Percentiles rank a stretch among this genome's conserved stretches.
phyloP scores from a whole-genome alignment of 129 eudicot species.

The Dittrichia graveolens region DNA sequence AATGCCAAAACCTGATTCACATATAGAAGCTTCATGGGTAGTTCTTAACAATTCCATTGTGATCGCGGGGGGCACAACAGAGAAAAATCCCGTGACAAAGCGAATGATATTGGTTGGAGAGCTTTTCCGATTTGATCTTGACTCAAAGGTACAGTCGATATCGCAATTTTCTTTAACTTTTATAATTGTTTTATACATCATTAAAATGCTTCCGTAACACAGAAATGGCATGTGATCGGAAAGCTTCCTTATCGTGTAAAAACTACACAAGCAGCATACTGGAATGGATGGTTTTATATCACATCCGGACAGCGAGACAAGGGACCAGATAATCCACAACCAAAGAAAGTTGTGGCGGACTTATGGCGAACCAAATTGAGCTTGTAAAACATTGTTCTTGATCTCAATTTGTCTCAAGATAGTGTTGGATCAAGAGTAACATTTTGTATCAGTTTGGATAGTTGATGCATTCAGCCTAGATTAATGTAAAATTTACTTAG shows the following conservation, averaged over 20 bases:
- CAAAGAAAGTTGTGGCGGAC: constrained; percentile 63
- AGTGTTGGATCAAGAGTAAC: background rate
- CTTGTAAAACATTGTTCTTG: constrained; percentile 16
- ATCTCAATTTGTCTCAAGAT: background rate
- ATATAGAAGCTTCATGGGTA: constrained; percentile 74
- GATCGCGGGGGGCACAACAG: constrained; percentile 77
- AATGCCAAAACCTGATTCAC: constrained; percentile 85
- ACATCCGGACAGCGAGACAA: constrained; percentile 91
- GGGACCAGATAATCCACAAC: constrained; percentile 76
- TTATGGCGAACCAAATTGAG: constrained; percentile 71
- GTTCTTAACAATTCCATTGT: constrained; percentile 63
- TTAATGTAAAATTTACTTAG: too few species aligned
- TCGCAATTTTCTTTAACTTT: background rate
- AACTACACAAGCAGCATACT: constrained; percentile 71
- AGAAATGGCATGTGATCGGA: constrained; percentile 88
- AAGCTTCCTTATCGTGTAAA: constrained; percentile 81
- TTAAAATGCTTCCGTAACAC: constrained; percentile 2
- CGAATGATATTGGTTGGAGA: constrained; percentile 85
- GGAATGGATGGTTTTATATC: constrained; percentile 85
- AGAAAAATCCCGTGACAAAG: constrained; percentile 71
- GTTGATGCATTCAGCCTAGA: background rate
- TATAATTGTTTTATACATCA: background rate
- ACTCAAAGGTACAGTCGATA: constrained; percentile 44
- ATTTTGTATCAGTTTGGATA: constrained; percentile 9
- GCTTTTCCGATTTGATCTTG: constrained; percentile 55